Conservation (phyloP, 2,329 filamentous ascomycete species). For the Trichoderma oligosporum region DNA sequence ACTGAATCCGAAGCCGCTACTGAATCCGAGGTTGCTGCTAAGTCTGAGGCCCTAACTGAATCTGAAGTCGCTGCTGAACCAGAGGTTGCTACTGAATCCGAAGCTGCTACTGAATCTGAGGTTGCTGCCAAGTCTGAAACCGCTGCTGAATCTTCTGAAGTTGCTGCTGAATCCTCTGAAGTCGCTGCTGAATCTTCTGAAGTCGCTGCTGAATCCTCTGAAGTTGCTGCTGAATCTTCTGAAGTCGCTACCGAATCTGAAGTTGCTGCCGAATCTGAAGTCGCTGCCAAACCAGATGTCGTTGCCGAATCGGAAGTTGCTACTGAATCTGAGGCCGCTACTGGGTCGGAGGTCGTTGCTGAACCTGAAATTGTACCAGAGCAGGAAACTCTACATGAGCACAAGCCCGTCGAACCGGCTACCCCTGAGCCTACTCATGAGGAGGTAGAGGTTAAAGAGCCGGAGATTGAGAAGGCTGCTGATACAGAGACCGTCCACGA, state of each 20-base stretch:
- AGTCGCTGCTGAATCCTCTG: conserved; percentile 19
- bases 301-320: conserved; percentile 10
- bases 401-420: conserved; percentile 7
- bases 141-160: background rate
- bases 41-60: conserved; percentile 3
- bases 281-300: conserved; percentile 20
- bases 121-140: background rate
- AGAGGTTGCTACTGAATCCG: background rate
- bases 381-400: background rate
- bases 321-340: conserved; percentile 19
- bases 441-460: background rate
- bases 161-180: background rate
- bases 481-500: background rate
- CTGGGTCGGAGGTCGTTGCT: conserved; percentile 9
- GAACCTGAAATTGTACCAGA: conserved; percentile 15
- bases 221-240: conserved; percentile 5
- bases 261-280: background rate
- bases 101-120: background rate
- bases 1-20: conserved; percentile 1
- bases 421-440: background rate
- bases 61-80: conserved; percentile 18
- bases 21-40: background rate
- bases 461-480: conserved; percentile 9
- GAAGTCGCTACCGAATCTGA: conserved; percentile 22
- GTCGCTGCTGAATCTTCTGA: background rate